phyloP scores from a whole-genome alignment of 495 filamentous ascomycete genomes.

The Aspergillus conjunctus region DNA sequence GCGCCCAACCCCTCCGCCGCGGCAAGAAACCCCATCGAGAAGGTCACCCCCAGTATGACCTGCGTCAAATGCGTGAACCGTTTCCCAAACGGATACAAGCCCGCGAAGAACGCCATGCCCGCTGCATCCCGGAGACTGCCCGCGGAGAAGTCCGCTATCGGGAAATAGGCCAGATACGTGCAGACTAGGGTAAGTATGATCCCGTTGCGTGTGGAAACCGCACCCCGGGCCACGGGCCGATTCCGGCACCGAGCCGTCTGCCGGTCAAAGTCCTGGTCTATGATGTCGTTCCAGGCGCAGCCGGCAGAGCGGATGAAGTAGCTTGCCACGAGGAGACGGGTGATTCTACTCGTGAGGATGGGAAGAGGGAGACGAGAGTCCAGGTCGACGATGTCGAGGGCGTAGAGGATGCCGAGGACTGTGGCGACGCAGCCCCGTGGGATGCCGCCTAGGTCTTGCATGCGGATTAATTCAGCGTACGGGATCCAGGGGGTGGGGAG shows the following conservation, averaged over 20 bases:
- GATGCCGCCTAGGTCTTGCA: conserved; percentile 36
- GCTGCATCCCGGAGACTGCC: neutral
- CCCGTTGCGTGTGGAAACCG: conserved; percentile 3
- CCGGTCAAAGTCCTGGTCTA: conserved; percentile 43
- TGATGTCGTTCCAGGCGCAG: conserved; percentile 44
- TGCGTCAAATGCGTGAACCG: conserved; percentile 13
- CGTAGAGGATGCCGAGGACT: conserved; percentile 31
- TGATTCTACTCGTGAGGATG: neutral
- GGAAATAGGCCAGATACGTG: neutral
- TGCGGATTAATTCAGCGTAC: conserved; percentile 40
- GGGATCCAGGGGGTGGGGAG: conserved; percentile 1
- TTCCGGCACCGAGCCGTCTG: conserved; percentile 33
- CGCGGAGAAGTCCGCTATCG: neutral
- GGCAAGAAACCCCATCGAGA: neutral
- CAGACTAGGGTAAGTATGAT: neutral
- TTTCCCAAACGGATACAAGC: conserved; percentile 8
- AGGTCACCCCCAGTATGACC: neutral
- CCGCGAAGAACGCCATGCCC: neutral
- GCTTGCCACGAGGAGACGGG: conserved; percentile 7
- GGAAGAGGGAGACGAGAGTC: neutral
- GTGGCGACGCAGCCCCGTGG: conserved; percentile 33
- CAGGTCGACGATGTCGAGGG: conserved; percentile 5
- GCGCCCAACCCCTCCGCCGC: neutral
- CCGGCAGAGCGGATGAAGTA: conserved; percentile 20
- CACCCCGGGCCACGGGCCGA: conserved; percentile 31